phyloP scores from a whole-genome alignment of 805 yeast species.

The Kodamaea hsintzibuensis region DNA sequence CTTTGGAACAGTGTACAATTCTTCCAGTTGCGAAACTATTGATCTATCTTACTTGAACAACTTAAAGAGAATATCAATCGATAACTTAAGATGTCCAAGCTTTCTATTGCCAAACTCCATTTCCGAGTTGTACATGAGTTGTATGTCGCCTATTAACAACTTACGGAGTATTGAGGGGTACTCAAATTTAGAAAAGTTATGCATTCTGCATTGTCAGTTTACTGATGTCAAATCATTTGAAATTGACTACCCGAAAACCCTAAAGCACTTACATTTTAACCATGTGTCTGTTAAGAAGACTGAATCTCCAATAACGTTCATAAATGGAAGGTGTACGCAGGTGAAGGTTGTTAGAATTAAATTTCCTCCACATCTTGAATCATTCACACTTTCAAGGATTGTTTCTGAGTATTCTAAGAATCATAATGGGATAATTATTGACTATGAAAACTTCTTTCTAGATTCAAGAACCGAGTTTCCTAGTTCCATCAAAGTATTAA shows the following conservation, averaged over 20 bases:
- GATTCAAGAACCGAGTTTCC: neutral
- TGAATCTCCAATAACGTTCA: neutral
- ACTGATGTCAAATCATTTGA: neutral
- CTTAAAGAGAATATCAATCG: neutral
- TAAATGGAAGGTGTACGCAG: slow-evolving; percentile 3
- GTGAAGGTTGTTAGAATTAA: neutral
- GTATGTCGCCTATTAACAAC: neutral
- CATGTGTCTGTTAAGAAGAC: neutral
- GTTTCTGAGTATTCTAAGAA: neutral
- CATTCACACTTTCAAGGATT: slow-evolving; percentile 1
- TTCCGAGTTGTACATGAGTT: slow-evolving; percentile 2
- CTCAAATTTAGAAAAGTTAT: neutral
- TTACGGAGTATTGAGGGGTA: slow-evolving; percentile 1
- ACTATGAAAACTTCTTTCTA: slow-evolving; percentile 3
- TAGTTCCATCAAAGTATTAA: neutral
- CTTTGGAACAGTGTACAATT: slow-evolving; percentile 3
- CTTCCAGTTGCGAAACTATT: neutral
- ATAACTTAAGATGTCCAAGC: neutral
- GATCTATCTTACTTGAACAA: slow-evolving; percentile 1
- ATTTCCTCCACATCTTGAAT: slow-evolving; percentile 6
- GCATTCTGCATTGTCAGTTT: slow-evolving; percentile 5
- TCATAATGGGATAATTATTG: neutral
- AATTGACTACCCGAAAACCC: neutral
- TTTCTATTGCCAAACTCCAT: neutral
- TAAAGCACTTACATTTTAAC: neutral